Base-by-base conservation (phyloP, 495 filamentous ascomycete species). In the Saxophila tyrrhenica region DNA sequence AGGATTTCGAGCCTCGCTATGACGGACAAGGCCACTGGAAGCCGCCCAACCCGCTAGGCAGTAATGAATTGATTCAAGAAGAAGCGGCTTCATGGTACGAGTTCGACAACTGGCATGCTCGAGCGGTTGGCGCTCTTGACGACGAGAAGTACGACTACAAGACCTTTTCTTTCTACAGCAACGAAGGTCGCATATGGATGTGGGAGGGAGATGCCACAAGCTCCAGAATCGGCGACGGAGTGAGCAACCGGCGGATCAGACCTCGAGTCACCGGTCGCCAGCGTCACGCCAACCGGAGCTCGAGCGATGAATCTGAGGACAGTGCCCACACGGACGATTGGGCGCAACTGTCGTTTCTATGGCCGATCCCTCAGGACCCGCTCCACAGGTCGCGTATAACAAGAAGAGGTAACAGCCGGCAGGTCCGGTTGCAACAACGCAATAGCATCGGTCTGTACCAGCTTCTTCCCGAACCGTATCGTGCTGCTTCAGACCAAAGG, bases 391-490 rank as follows among this genome's bases (percentile, higher is more conserved):
- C 42, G 3, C 48, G 48, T 25, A 43, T 22, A 8, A 25, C 32
- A 13, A 32, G 22, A 2, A 15, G 15, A 21, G 17, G 5, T n/a
- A 9, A 0, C 35, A 50, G 41, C 20, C 45, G 20, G 49, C 0
- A 56, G 39, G 13, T 50, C 48, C 57, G 11, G 15, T 19, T 57
- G 15, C 64, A 62, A 48, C 23, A 52, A 19, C 16, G 3, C 0
- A 25, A 64, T 15, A 62, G 68, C 46, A 1, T 17, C 10, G 67
- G 64, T 62, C 49, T 57, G 3, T 29, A 19, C 21, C 51, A 64
- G 54, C 50, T 69, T 0, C 48, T 69, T 3, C 65, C 67, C 21
- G 58, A 66, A 21, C 55, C 41, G 13, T 65, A 69, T 35, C 65
- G 59, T 29, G 52, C 62, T 0, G 19, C 24, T 15, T 23, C 2